Evolutionary conservation across 1,284 basidiomycete genomes (phyloP).

Genomic region (Melanopsichium pennsylvanicum): DNA sequence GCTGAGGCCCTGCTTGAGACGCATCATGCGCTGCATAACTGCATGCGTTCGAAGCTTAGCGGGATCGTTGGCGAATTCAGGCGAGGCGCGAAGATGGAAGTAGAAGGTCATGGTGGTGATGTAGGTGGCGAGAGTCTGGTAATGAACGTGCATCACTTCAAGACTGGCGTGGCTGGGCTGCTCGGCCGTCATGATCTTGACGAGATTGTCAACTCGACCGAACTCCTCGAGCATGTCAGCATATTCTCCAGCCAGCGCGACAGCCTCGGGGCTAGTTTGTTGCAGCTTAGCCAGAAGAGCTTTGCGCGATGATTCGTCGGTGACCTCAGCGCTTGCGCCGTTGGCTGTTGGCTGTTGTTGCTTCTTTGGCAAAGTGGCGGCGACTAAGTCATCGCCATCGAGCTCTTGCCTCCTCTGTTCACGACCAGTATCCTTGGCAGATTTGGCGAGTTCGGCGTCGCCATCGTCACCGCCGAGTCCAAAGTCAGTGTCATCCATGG

Average conservation of each 20-base stretch:
- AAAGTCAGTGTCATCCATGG: slow-evolving; percentile 81
- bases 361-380: background rate
- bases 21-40: slow-evolving; percentile 80
- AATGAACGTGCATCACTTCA: slow-evolving; percentile 49
- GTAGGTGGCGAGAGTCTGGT: slow-evolving; percentile 83
- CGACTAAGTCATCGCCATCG: slow-evolving; percentile 20
- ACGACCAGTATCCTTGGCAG: slow-evolving; percentile 50
- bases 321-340: background rate
- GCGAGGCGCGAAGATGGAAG: slow-evolving; percentile 77
- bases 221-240: slow-evolving; percentile 70
- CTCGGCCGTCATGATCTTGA: slow-evolving; percentile 71
- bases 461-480: slow-evolving; percentile 75
- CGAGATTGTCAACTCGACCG: slow-evolving; percentile 70
- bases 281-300: slow-evolving; percentile 78
- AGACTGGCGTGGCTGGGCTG: slow-evolving; percentile 70
- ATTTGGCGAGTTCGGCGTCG: slow-evolving; percentile 39
- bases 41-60: slow-evolving; percentile 68
- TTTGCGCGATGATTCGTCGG: slow-evolving; percentile 15
- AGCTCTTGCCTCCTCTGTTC: slow-evolving; percentile 52
- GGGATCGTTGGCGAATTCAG: slow-evolving; percentile 57
- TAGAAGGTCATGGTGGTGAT: slow-evolving; percentile 91
- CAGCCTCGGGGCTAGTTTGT: slow-evolving; percentile 78
- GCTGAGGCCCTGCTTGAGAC: slow-evolving; percentile 82
- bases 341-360: background rate
- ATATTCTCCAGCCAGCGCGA: slow-evolving; percentile 70